Conservation (phyloP, 345 rosid species). For the Conringia planisiliqua region DNA sequence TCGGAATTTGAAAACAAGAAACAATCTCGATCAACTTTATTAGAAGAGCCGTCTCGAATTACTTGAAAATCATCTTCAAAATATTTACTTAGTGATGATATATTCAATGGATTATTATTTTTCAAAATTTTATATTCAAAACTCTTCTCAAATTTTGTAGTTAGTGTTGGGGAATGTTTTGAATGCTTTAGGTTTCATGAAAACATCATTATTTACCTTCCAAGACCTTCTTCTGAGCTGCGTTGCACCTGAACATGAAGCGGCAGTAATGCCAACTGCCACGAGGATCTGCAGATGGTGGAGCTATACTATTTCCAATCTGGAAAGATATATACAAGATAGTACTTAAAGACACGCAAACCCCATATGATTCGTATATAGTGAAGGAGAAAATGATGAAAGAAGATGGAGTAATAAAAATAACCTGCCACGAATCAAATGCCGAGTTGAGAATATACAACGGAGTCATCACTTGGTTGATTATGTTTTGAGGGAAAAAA, state of each 20-base stretch:
- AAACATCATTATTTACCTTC: background rate
- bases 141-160: too few relatives aligned
- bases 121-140: background rate
- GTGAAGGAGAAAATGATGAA: background rate
- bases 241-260: background rate
- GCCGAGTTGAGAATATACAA: slow-evolving; percentile 33
- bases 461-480: slow-evolving; percentile 23
- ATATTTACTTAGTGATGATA: too few relatives aligned
- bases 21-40: background rate
- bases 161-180: background rate
- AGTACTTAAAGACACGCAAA: background rate
- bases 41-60: background rate
- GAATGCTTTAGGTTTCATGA: background rate
- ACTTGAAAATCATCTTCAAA: background rate
- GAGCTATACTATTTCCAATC: slow-evolving; percentile 24
- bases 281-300: slow-evolving; percentile 15
- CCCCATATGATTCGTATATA: background rate
- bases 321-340: background rate
- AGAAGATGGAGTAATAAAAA: background rate
- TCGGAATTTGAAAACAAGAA: background rate
- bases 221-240: slow-evolving; percentile 5
- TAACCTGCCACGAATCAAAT: slow-evolving; percentile 36
- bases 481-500: slow-evolving; percentile 32
- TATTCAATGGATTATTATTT: too few relatives aligned
- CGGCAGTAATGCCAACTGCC: slow-evolving; percentile 14